These are phyloP conservation scores for Alternaria sp. DNA, from an alignment of 2,329 filamentous ascomycete genomes.

Conservation along the genomic window DNA sequence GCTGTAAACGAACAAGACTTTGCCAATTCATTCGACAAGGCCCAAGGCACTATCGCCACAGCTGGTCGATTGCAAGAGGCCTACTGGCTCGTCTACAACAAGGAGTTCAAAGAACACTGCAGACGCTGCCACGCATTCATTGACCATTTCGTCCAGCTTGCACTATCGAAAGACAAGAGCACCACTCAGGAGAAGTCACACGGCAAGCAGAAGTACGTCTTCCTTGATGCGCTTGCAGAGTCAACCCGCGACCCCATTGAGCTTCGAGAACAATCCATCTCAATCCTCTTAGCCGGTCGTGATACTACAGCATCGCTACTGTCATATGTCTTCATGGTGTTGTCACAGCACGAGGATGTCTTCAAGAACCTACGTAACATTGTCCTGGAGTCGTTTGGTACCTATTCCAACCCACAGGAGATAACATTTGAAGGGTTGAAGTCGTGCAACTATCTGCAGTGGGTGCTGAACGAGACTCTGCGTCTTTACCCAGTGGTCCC, in stretches of 20 bases:
- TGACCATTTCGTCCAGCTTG: slow-evolving; percentile 37
- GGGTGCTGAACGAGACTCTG: slow-evolving; percentile 46
- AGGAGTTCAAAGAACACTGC: slow-evolving; percentile 41
- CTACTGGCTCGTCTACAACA: slow-evolving; percentile 43
- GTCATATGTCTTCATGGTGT: slow-evolving; percentile 70
- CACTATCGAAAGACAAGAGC: slow-evolving; percentile 30
- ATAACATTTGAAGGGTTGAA: slow-evolving; percentile 54
- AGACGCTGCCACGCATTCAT: slow-evolving; percentile 38
- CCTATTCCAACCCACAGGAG: slow-evolving; percentile 47
- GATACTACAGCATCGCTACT: slow-evolving; percentile 87
- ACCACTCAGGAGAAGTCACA: slow-evolving; percentile 17
- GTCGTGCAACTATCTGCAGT: slow-evolving; percentile 43
- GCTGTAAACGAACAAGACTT: slow-evolving; percentile 33
- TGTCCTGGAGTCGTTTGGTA: slow-evolving; percentile 53
- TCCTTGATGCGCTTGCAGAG: slow-evolving; percentile 81
- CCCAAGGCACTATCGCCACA: slow-evolving; percentile 26
- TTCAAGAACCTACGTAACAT: slow-evolving; percentile 48
- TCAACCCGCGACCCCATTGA: slow-evolving; percentile 74
- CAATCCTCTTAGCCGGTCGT: slow-evolving; percentile 81
- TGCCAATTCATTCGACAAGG: slow-evolving; percentile 33
- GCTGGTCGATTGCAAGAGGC: slow-evolving; percentile 38
- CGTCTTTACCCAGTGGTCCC: slow-evolving; percentile 49
- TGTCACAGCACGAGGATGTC: slow-evolving; percentile 50
- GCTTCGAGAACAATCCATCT: slow-evolving; percentile 83
- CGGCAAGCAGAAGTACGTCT: slow-evolving; percentile 68